Base-by-base conservation (phyloP, 768 basidiomycete species). In the Russula sp. region DNA sequence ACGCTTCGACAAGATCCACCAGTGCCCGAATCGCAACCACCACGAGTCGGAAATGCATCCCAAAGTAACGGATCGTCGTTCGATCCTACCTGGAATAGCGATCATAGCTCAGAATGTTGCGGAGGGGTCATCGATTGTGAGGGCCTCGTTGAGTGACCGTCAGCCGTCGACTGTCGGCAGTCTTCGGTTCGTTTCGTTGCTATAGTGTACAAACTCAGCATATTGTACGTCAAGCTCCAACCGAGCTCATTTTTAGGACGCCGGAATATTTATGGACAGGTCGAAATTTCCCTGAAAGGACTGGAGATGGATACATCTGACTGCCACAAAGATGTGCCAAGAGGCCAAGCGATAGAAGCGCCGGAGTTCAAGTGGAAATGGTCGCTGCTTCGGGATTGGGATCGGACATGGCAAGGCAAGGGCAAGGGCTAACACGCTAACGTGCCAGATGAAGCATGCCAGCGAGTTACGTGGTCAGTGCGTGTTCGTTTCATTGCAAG, bases 1-100 rank as follows among this genome's bases (percentile, higher is more conserved):
- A 36, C 56, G 8, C 51, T 65, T 11, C 56, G 56, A 29, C 62
- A 58, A 45, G 62, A 48, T 5, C 22, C 39, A 41, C 34, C 41
- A 11, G 52, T 41, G 16, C 10, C 56, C 8, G 7, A 36, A 9
- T 35, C 56, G 29, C 56, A 42, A 34, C 45, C 14, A 32, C 43
- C 43, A 0, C 20, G 8, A n/a, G 20, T 20, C 22, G 50, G 14
- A n/a, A 48, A 59, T n/a, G 38, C 52, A 25, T 2, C 14, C 5
- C 35, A 39, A 43, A 39, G 13, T 29, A 18, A 14, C 14, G 16
- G 8, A 20, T 22, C 52, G 22, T 1, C 34, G 13, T 10, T 29
- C 4, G 10, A 49, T 14, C 1, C 5, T 32, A 32, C 6, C 22
- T 2, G 45, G 39, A 16, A 7, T 13, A 34, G 32, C 5, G 16